Base-by-base conservation (phyloP, 257 asterid species). In the Henckelia pumila region DNA sequence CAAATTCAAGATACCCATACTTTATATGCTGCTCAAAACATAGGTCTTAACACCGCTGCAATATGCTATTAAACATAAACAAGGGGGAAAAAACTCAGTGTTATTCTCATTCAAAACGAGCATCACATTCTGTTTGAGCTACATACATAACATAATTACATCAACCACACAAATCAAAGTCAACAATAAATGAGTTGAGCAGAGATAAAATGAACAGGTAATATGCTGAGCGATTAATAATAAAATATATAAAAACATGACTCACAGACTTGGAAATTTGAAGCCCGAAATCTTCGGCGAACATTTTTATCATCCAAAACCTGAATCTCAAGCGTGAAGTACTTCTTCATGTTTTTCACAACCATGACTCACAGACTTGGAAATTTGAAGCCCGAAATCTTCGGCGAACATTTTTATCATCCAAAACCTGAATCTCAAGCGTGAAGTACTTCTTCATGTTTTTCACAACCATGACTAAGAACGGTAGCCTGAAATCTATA, bases 361-460 rank as follows among this genome's bases (percentile, higher is more conserved):
- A 72, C 89, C 66, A 59, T 67, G 81, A 88, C 96, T 90, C 88
- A 90, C 98, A 83, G 88, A 93, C 97, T 88, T 93, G 97, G 88
- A 77, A 90, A 80, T 90, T 93, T 79, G 98, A 93, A 79, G 98
- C 95, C 64, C 98, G 96, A 66, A 93, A 93, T 64, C 98, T 77
- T 73, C 98, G 75, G 67, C 98, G 89, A 77, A 93, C 98, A 68
- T 90, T 93, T 79, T 93, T 93, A 77, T 93, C 98, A 81, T 93
- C 98, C 87, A 93, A 87, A 85, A 93, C 94, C 79, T 93, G 98
- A 71, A 93, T 88, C 85, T 93, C 98, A 69, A 93, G 88, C 0
- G 96, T 86, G 89, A 88, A 93, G 90, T 81, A 93, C 90, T 86
- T 93, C 88, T 81, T 93, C 84, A 83, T 67, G 67, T 85, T 90